Evolutionary conservation across 139 green algal species (phyloP), one percentile per base, ranked within the genome.

Genomic region (Diplosphaera chodatii): DNA sequence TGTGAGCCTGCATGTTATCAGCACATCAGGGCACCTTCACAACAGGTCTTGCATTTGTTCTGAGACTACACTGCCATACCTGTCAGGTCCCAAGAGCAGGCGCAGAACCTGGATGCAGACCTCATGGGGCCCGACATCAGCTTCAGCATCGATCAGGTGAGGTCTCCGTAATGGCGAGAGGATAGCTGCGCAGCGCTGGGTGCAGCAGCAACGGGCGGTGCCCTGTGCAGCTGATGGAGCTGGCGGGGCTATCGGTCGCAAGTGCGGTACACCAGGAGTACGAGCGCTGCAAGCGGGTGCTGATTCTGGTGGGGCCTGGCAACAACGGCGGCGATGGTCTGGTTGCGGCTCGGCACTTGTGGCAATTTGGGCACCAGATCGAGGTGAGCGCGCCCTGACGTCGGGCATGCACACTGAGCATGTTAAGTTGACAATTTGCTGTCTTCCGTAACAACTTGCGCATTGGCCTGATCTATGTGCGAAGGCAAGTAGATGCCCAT

Each of bases 251-350:
- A 20, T 84, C 72, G 8, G 82, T 89, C 22, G 92, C 92, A 0
- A 79, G 55, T 15, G 69, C 87, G 0, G 55, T 96, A 15, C 68
- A 75, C 0, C 77, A 80, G 1, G 87, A 93, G 64, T 96, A 89
- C 66, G 80, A 48, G 69, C 28, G 75, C 64, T 69, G 80, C 64
- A 21, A 37, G 3, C 72, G 87, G 0, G 83, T 97, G 40, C 83
- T 97, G 32, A 82, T 99, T 28, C 67, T 97, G 6, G 89, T 82
- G 30, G 95, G 95, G 0, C 95, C 95, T 1, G 95, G 95, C 67
- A 99, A 99, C 90, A 99, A 99, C 73, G 95, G 95, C 4, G 95
- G 95, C 2, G 48, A 99, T 73, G 95, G 95, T 0, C 87, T 99
- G 13, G 95, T 99, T 22, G 90, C 86, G 18, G 95, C 93, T 23